phyloP scores from a whole-genome alignment of 2,329 filamentous ascomycete genomes.

The Neopestalotiopsis sp. region DNA sequence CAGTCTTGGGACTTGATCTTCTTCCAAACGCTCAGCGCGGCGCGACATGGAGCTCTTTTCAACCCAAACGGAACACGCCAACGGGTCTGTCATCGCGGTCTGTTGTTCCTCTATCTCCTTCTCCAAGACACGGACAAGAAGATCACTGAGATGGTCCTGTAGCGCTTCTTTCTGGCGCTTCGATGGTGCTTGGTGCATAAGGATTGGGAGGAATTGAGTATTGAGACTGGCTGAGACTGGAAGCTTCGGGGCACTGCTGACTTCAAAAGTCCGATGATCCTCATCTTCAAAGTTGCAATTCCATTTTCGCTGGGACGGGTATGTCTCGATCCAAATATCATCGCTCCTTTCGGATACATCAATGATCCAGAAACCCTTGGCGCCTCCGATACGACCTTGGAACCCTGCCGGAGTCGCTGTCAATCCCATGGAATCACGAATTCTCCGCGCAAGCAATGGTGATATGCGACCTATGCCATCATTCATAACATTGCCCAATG shows the following conservation, averaged over 20 bases:
- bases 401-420: constrained; percentile 65
- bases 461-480: constrained; percentile 74
- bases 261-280: constrained; percentile 69
- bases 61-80: constrained; percentile 60
- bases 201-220: constrained; percentile 70
- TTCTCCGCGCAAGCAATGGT: constrained; percentile 56
- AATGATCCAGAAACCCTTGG: constrained; percentile 78
- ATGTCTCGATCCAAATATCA: constrained; percentile 69
- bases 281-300: constrained; percentile 51
- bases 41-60: constrained; percentile 38
- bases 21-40: constrained; percentile 43
- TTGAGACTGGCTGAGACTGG: constrained; percentile 65
- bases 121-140: constrained; percentile 56
- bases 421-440: constrained; percentile 58
- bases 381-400: constrained; percentile 73
- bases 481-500: constrained; percentile 59
- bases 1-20: constrained; percentile 47
- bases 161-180: constrained; percentile 39
- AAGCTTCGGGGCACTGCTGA: constrained; percentile 54
- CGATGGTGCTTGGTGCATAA: constrained; percentile 64
- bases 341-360: constrained; percentile 54
- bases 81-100: constrained; percentile 54
- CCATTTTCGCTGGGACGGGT: constrained; percentile 74
- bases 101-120: constrained; percentile 59
- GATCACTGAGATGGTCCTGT: constrained; percentile 51